phyloP scores from a whole-genome alignment of 768 basidiomycete species.

The Chiua virens region DNA sequence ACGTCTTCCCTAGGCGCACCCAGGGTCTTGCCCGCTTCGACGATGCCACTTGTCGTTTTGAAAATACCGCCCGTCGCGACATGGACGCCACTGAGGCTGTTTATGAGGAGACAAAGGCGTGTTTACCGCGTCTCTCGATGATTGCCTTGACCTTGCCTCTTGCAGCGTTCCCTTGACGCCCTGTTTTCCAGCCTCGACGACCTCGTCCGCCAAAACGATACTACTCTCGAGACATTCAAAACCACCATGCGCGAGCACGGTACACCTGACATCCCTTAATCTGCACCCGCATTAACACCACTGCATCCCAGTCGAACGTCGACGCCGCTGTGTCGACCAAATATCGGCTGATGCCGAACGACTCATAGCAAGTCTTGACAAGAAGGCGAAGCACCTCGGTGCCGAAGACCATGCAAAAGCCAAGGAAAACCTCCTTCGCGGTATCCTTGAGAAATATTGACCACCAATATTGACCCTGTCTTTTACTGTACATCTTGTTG shows the following conservation, averaged over 20 bases:
- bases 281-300: slow-evolving; percentile 3
- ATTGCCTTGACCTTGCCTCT: slow-evolving; percentile 14
- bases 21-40: slow-evolving; percentile 54
- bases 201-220: slow-evolving; percentile 47
- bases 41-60: slow-evolving; percentile 52
- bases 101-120: slow-evolving; percentile 45
- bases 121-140: slow-evolving; percentile 14
- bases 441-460: slow-evolving; percentile 35
- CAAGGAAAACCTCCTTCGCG: slow-evolving; percentile 35
- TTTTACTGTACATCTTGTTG: background rate
- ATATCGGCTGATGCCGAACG: slow-evolving; percentile 55
- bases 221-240: slow-evolving; percentile 52
- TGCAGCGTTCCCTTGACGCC: slow-evolving; percentile 42
- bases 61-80: slow-evolving; percentile 44
- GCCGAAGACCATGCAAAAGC: slow-evolving; percentile 34
- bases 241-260: slow-evolving; percentile 45
- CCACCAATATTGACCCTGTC: too few relatives aligned
- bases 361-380: slow-evolving; percentile 52
- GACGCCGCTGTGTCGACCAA: slow-evolving; percentile 40
- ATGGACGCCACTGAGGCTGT: slow-evolving; percentile 42
- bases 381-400: slow-evolving; percentile 44
- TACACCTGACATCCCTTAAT: slow-evolving; percentile 27
- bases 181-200: slow-evolving; percentile 48
- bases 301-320: slow-evolving; percentile 42
- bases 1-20: slow-evolving; percentile 32